phyloP scores from a whole-genome alignment of 2,329 filamentous ascomycete species.

The Dryadomyces quercus-mongolicae region DNA sequence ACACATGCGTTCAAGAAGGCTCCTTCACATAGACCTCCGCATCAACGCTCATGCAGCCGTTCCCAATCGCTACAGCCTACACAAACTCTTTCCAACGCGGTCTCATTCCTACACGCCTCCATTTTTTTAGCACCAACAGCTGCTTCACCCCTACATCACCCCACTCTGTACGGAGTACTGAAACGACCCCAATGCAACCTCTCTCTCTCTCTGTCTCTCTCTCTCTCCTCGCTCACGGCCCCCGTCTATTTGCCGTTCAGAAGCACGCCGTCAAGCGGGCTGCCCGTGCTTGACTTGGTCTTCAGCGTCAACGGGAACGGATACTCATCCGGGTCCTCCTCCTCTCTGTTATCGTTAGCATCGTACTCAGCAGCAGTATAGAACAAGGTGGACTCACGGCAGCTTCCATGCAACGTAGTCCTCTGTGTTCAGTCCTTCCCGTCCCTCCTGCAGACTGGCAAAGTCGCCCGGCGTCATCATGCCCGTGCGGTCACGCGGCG shows the following conservation, averaged over 20 bases:
- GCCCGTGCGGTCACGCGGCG: constrained; percentile 76
- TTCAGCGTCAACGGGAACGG: constrained; percentile 47
- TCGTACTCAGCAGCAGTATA: background rate
- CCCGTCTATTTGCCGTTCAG: background rate
- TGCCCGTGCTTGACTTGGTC: constrained; percentile 31
- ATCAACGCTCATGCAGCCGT: no score
- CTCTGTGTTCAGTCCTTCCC: constrained; percentile 86
- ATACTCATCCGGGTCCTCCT: constrained; percentile 77
- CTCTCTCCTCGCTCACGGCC: background rate
- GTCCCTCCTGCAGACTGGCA: constrained; percentile 87
- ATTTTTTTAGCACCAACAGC: no score
- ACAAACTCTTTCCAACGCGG: background rate
- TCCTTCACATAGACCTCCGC: no score
- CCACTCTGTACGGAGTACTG: background rate
- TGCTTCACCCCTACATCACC: background rate
- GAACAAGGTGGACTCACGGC: constrained; percentile 60
- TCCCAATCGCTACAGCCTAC: background rate
- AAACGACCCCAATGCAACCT: background rate
- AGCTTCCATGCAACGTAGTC: constrained; percentile 98
- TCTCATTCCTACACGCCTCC: background rate
- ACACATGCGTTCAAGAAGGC: no score
- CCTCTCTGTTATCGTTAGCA: constrained; percentile 48
- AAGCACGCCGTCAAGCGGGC: constrained; percentile 24
- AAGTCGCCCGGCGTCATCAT: constrained; percentile 99
- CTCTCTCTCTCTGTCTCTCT: background rate